Conservation (phyloP, 441 rosid species). For the Erysimum pusillum region DNA sequence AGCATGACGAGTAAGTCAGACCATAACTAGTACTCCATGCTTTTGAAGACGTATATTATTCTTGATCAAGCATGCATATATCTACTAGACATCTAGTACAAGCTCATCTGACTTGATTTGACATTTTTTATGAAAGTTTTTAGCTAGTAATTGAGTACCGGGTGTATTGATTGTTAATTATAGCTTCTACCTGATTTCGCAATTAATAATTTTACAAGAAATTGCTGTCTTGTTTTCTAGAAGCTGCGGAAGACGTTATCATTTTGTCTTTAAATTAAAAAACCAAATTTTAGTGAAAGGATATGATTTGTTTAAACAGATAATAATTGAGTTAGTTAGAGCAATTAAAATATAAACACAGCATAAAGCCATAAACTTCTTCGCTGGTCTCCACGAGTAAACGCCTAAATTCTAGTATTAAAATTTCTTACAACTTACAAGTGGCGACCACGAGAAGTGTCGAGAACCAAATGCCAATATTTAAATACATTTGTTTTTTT, state of each 20-base stretch:
- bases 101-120: background rate
- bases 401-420: background rate
- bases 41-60: background rate
- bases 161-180: background rate
- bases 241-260: background rate
- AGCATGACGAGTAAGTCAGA: background rate
- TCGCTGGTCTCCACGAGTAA: conserved; percentile 1
- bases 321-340: conserved; percentile 4
- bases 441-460: background rate
- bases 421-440: background rate
- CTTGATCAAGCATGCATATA: background rate
- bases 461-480: background rate
- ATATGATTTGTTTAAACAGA: background rate
- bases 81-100: background rate
- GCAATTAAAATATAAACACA: background rate
- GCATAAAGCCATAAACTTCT: background rate
- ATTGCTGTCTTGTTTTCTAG: background rate
- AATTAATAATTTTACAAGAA: background rate
- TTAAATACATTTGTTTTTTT: background rate
- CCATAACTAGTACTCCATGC: background rate
- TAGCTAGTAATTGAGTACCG: background rate
- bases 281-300: background rate
- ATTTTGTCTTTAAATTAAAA: too few relatives aligned
- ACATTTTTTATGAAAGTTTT: background rate
- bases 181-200: background rate